A percentile compares a stretch with the other conserved stretches of the same genome.
These are phyloP conservation scores for Helianthus tuberosus DNA, from an alignment of 129 eudicot species.

Conservation along the genomic window DNA sequence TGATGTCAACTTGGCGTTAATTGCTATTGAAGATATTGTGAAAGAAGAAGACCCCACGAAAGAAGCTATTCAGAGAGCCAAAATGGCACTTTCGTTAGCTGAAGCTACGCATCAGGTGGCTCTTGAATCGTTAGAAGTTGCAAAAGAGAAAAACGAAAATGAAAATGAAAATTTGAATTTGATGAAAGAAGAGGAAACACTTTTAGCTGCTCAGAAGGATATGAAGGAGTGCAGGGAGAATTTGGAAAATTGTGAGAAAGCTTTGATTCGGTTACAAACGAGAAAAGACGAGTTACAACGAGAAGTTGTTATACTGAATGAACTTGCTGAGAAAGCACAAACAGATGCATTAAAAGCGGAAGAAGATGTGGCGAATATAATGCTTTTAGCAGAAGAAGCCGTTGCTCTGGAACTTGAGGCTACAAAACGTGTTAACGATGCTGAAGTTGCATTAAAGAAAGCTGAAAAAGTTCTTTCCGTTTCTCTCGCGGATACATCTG, in stretches of 20 bases:
- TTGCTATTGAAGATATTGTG: conserved; percentile 58
- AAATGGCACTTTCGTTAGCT: conserved; percentile 86
- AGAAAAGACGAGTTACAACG: conserved; percentile 81
- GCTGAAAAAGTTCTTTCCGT: conserved; percentile 65
- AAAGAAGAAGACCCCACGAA: conserved; percentile 72
- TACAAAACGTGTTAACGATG: conserved; percentile 79
- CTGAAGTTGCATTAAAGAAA: conserved; percentile 73
- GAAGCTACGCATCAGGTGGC: conserved; percentile 84
- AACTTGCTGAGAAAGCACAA: conserved; percentile 73
- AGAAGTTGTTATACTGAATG: conserved; percentile 70
- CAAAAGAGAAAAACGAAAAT: conserved; percentile 44
- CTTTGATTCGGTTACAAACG: conserved; percentile 60
- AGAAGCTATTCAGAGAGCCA: conserved; percentile 80
- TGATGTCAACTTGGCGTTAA: conserved; percentile 57
- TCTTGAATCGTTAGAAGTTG: conserved; percentile 52
- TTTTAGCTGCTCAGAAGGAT: conserved; percentile 67
- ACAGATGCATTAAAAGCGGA: conserved; percentile 76
- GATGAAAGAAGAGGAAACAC: conserved; percentile 57
- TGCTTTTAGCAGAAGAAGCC: conserved; percentile 97
- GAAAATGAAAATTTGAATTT: conserved; percentile 43
- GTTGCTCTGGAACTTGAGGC: conserved; percentile 96
- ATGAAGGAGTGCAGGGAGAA: conserved; percentile 53
- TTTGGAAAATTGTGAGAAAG: conserved; percentile 67
- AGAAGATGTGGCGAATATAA: conserved; percentile 89
- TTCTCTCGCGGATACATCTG: conserved; percentile 49